A percentile compares a stretch with the other conserved stretches of the same genome.
Conservation (phyloP, 1,284 basidiomycete species). For the Fomes fomentarius region DNA sequence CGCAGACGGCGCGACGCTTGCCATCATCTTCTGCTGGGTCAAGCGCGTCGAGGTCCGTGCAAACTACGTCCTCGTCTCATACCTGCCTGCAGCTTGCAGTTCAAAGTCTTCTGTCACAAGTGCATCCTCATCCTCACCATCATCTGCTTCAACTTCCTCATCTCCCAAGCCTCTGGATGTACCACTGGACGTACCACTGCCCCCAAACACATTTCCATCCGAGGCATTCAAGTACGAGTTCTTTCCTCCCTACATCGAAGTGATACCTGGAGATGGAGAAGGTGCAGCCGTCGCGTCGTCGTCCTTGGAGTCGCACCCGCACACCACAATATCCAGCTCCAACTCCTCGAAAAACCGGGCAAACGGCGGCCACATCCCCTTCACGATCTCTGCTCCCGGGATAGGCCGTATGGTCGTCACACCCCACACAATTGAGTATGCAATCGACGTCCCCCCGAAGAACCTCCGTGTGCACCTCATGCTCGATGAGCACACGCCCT, state of each 20-base stretch:
- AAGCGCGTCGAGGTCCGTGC: conserved; percentile 22
- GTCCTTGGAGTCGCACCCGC: no score
- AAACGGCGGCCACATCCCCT: conserved; percentile 9
- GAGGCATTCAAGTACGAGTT: conserved; percentile 26
- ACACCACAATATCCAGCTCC: neutral
- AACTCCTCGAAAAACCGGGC: neutral
- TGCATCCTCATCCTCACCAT: no score
- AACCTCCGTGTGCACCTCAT: conserved; percentile 22
- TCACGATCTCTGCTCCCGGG: conserved; percentile 22
- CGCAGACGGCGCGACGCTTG: conserved; percentile 29
- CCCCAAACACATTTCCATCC: neutral
- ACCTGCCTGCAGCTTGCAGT: conserved; percentile 2
- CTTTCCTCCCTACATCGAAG: conserved; percentile 24
- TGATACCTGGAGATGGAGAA: no score
- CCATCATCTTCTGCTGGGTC: conserved; percentile 33
- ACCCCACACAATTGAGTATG: conserved; percentile 20
- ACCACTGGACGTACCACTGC: neutral
- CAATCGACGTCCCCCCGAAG: conserved; percentile 16
- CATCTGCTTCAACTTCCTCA: no score
- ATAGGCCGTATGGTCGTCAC: conserved; percentile 26
- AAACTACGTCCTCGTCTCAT: conserved; percentile 28
- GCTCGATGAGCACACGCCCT: conserved; percentile 20
- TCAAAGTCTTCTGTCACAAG: no score
- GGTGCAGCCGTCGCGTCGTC: no score
- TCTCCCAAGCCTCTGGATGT: no score